Conservation (phyloP, 2,329 filamentous ascomycete genomes). For the Talaromyces sp. region DNA sequence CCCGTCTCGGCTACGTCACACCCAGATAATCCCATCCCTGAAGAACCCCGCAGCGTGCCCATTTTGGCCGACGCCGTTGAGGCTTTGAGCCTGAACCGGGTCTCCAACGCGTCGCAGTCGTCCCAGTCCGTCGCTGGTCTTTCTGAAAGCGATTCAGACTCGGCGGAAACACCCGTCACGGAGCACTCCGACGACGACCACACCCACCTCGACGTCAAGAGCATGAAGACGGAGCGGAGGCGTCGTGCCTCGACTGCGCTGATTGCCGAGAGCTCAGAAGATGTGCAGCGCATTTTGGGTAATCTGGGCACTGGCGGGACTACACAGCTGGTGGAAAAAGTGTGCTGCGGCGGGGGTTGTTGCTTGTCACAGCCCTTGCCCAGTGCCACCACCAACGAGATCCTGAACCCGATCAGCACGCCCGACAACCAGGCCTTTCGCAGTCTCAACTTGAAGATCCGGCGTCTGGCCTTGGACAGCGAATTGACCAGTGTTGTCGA, state of each 20-base stretch:
- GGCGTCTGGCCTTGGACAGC: conserved; percentile 64
- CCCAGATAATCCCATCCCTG: conserved; percentile 43
- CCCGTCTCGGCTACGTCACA: conserved; percentile 40
- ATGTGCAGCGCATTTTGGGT: conserved; percentile 55
- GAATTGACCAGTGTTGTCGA: conserved; percentile 65
- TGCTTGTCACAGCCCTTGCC: conserved; percentile 55
- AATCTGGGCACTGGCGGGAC: conserved; percentile 41
- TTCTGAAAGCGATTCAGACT: conserved; percentile 31
- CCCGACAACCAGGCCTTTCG: conserved; percentile 84
- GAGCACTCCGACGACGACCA: conserved; percentile 33
- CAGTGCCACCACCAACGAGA: conserved; percentile 20
- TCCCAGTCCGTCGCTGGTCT: conserved; percentile 25
- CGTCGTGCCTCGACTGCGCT: conserved; percentile 44
- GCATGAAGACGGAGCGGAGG: conserved; percentile 19
- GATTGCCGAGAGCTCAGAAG: conserved; percentile 55
- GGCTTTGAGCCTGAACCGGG: conserved; percentile 23
- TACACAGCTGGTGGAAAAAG: conserved; percentile 57
- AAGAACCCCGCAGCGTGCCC: conserved; percentile 39
- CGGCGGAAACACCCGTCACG: conserved; percentile 36
- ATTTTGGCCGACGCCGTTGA: conserved; percentile 28
- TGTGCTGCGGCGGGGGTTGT: conserved; percentile 62
- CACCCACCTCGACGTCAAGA: conserved; percentile 17
- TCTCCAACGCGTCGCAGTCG: conserved; percentile 24
- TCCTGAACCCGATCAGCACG: conserved; percentile 34
- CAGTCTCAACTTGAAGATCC: conserved; percentile 71